phyloP scores from a whole-genome alignment of 441 rosid species.

The Eutrema salsugineum region DNA sequence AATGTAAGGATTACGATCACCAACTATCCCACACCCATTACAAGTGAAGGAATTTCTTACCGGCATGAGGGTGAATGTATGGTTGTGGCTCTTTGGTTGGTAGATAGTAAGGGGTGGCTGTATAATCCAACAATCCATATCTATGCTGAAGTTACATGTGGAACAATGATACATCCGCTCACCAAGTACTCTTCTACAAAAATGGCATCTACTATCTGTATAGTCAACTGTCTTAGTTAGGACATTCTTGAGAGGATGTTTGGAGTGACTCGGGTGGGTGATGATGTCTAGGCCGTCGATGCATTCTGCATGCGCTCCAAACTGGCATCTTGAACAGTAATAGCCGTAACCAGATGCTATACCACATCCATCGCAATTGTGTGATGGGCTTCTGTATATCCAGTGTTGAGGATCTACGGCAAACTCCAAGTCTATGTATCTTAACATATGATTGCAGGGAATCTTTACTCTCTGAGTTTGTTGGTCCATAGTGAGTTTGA shows the following conservation, averaged over 20 bases:
- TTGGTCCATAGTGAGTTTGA: not conserved
- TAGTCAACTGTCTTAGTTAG: not conserved
- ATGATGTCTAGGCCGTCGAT: not conserved
- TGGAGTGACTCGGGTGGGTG: not conserved
- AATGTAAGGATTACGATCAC: conserved; percentile 46
- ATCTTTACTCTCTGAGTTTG: not conserved
- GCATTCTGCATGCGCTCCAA: not conserved
- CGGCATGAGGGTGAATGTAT: not conserved
- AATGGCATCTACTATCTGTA: not conserved
- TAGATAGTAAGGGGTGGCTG: not conserved
- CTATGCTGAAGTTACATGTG: not conserved
- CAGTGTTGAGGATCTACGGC: too few species aligned
- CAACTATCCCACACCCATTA: conserved; percentile 37
- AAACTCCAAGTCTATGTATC: not conserved
- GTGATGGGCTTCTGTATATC: too few species aligned
- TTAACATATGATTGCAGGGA: not conserved
- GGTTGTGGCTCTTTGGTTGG: conserved; percentile 15
- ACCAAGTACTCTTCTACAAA: not conserved
- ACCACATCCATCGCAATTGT: too few species aligned
- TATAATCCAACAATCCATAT: not conserved
- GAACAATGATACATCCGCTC: too few species aligned
- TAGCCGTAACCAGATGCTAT: not conserved
- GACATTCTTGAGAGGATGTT: not conserved
- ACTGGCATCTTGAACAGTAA: not conserved
- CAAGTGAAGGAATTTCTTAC: not conserved